Conservation (phyloP, 2,329 filamentous ascomycete genomes). For the Pyricularia pennisetigena region DNA sequence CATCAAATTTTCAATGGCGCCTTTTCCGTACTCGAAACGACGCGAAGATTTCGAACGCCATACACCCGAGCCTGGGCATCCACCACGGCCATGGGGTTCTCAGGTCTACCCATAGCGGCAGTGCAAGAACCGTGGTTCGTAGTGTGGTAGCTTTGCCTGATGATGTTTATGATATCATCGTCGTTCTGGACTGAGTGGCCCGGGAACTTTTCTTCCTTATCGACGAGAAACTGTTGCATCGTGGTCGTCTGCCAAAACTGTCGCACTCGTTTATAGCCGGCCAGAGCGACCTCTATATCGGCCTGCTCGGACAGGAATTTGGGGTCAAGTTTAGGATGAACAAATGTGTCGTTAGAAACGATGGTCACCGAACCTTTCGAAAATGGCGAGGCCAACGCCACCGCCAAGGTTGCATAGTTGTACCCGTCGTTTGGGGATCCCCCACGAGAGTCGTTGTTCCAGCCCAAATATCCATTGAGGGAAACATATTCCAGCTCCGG, state of each 20-base stretch:
- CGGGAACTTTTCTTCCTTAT: not conserved
- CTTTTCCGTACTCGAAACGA: too few relatives aligned
- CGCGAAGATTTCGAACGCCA: too few relatives aligned
- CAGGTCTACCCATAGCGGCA: conserved; percentile 20
- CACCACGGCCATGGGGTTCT: conserved; percentile 7
- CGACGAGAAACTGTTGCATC: not conserved
- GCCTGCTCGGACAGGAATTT: conserved; percentile 9
- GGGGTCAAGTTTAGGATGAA: conserved; percentile 16
- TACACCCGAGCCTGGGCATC: too few relatives aligned
- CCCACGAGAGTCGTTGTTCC: not conserved
- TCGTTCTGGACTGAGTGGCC: not conserved
- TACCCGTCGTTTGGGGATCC: not conserved
- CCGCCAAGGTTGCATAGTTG: conserved; percentile 10
- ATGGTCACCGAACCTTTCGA: conserved; percentile 13
- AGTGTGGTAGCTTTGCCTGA: not conserved
- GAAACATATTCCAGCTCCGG: not conserved
- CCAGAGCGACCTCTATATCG: not conserved
- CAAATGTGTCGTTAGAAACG: conserved; percentile 10
- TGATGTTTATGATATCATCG: not conserved
- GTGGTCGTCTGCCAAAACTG: not conserved
- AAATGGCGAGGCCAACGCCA: not conserved
- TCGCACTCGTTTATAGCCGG: not conserved
- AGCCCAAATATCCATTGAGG: not conserved
- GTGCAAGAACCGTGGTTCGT: conserved; percentile 19
- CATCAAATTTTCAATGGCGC: too few relatives aligned